A percentile compares a stretch with the other conserved stretches of the same genome.
Conservation (phyloP, 192 early-diverging fungal genomes). For the Phycomyces nitens region DNA sequence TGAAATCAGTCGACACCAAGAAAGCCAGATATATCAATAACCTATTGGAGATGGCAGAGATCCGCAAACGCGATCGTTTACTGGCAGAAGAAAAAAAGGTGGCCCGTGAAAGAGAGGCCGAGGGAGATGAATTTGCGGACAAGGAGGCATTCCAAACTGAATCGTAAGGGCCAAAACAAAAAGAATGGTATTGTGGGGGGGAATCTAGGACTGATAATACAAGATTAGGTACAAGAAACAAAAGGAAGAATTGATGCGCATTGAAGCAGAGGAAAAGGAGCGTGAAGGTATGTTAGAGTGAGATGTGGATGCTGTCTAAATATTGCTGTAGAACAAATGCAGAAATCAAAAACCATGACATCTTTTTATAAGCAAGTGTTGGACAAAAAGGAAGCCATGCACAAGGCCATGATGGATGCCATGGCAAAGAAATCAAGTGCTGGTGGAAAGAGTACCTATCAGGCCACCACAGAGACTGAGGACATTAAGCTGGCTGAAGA, state of each 20-base stretch:
- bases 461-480: conserved; percentile 14
- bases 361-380: conserved; percentile 62
- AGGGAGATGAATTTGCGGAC: conserved; percentile 70
- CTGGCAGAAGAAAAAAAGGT: conserved; percentile 65
- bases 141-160: conserved; percentile 81
- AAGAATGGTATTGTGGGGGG: too few relatives aligned
- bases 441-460: background rate
- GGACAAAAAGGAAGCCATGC: conserved; percentile 44
- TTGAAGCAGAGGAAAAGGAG: conserved; percentile 60
- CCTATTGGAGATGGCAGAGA: conserved; percentile 58
- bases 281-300: conserved; percentile 46
- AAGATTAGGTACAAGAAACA: conserved; percentile 43
- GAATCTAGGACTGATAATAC: background rate
- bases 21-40: conserved; percentile 65
- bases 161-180: conserved; percentile 47
- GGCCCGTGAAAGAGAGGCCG: conserved; percentile 65
- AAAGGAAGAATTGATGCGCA: conserved; percentile 57
- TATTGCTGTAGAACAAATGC: conserved; percentile 20
- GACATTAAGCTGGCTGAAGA: conserved; percentile 34
- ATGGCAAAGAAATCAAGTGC: conserved; percentile 3
- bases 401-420: conserved; percentile 26
- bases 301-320: background rate
- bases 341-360: conserved; percentile 39
- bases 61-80: conserved; percentile 68
- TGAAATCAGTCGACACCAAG: conserved; percentile 39